Evolutionary conservation across 2,329 filamentous ascomycete genomes (phyloP), one percentile per base, ranked within the genome.

Genomic region (Colletotrichum chrysophilum): DNA sequence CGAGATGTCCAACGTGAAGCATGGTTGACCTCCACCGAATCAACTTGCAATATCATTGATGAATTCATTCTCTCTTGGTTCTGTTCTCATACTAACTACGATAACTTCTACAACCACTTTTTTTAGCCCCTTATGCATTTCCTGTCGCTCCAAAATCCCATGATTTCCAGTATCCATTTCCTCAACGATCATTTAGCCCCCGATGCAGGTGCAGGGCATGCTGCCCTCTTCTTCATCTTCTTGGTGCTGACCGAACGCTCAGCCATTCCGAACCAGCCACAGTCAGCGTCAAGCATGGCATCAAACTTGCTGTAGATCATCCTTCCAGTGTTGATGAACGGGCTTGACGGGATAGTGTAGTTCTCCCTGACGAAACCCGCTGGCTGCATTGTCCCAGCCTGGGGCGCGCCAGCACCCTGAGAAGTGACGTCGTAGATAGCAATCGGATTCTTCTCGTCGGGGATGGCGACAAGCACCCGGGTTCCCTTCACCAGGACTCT

Each of bases 361-460:
- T 14, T 14, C 56, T 75, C 69, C 26, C 48, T 64, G 26, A 75
- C 43, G 18, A 43, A 71, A 1, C 73, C 69, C 2, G 43, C 24
- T 4, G 69, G 52, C 38, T 72, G 61, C 38, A 58, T 56, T 7
- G 43, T 52, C 0, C 43, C 43, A 21, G 43, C 43, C 43, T 52
- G 43, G 0, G 43, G 43, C 43, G 43, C 43, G n/a, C n/a, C n/a
- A 13, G 43, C 43, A 21, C 30, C 64, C 16, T 43, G 10, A 2
- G 69, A 58, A 16, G 26, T 36, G 8, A 75, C 62, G 14, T 38
- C 67, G 28, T 72, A 75, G 1, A 60, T 68, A 0, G 69, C 73
- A 24, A 72, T 72, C 2, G 73, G 73, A 5, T 56, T 67, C 30
- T 64, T 56, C 16, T 75, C 73, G 26, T 72, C 38, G 3, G 69